phyloP scores from a whole-genome alignment of 805 yeast genomes.

The Zygotorulaspora danielsina region DNA sequence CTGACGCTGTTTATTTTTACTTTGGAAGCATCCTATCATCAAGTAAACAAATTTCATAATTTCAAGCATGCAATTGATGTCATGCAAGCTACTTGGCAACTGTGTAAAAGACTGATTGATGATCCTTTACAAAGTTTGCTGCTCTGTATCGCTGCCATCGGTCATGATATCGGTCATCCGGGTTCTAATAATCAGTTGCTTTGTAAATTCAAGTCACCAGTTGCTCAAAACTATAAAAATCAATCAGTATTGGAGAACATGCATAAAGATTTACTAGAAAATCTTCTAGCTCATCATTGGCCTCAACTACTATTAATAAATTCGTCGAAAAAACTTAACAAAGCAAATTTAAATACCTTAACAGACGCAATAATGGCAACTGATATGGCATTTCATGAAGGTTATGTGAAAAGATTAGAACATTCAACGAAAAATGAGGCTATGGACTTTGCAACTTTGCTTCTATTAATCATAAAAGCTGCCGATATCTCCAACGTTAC shows the following conservation, averaged over 20 bases:
- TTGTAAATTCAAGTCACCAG: constrained; percentile 53
- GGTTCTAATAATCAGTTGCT: constrained; percentile 85
- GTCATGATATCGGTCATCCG: constrained; percentile 96
- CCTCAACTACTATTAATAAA: constrained; percentile 34
- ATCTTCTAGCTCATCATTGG: constrained; percentile 50
- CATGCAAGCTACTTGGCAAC: constrained; percentile 78
- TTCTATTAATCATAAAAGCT: constrained; percentile 76
- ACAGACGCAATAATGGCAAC: constrained; percentile 60
- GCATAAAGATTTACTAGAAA: constrained; percentile 64
- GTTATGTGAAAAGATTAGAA: constrained; percentile 54
- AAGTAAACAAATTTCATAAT: constrained; percentile 89
- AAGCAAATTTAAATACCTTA: constrained; percentile 16
- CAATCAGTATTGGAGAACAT: constrained; percentile 75
- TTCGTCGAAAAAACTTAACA: constrained; percentile 11
- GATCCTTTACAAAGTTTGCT: constrained; percentile 49
- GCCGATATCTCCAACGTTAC: constrained; percentile 95
- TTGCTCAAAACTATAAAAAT: constrained; percentile 57
- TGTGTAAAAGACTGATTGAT: constrained; percentile 29
- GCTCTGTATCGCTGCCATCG: constrained; percentile 74
- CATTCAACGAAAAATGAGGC: constrained; percentile 14
- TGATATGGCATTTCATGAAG: constrained; percentile 88
- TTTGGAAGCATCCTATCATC: constrained; percentile 73
- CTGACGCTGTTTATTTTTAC: constrained; percentile 58
- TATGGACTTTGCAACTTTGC: constrained; percentile 41
- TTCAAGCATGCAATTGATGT: constrained; percentile 96